These are phyloP conservation scores for Psilocybe sp. DNA, from an alignment of 768 basidiomycete genomes.

Conservation along the genomic window DNA sequence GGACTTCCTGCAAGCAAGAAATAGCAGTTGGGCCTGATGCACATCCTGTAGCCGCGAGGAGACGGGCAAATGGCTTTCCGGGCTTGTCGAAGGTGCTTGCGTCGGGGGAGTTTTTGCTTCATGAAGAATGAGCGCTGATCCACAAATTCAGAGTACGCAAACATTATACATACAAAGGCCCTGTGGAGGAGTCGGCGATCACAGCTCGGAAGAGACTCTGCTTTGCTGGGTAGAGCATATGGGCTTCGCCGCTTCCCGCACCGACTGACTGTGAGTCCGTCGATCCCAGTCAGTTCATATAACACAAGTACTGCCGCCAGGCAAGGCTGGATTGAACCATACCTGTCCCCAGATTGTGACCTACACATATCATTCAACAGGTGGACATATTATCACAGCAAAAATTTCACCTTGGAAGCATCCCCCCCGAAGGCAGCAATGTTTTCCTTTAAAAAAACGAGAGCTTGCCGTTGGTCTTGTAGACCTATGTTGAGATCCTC, in stretches of 20 bases:
- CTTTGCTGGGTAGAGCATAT: slow-evolving; percentile 41
- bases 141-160: neutral
- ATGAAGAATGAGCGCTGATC: neutral
- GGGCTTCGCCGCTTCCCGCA: slow-evolving; percentile 46
- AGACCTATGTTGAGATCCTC: slow-evolving; percentile 61
- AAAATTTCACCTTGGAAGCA: slow-evolving; percentile 40
- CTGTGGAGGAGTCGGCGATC: slow-evolving; percentile 48
- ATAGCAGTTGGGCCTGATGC: slow-evolving; percentile 34
- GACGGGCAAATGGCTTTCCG: slow-evolving; percentile 46
- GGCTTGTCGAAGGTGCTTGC: slow-evolving; percentile 48
- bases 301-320: neutral
- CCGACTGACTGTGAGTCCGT: slow-evolving; percentile 40
- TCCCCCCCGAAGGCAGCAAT: slow-evolving; percentile 66
- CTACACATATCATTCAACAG: slow-evolving; percentile 18
- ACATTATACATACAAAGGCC: slow-evolving; percentile 44
- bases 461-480: slow-evolving; percentile 54
- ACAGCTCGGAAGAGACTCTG: slow-evolving; percentile 45
- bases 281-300: neutral
- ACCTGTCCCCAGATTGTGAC: slow-evolving; percentile 61
- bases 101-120: slow-evolving; percentile 49
- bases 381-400: neutral
- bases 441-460: slow-evolving; percentile 62
- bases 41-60: slow-evolving; percentile 48
- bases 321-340: neutral
- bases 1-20: slow-evolving; percentile 42